A percentile compares a stretch with the other conserved stretches of the same genome.
phyloP scores from a whole-genome alignment of 441 rosid genomes.

The Corymbia citriodora region DNA sequence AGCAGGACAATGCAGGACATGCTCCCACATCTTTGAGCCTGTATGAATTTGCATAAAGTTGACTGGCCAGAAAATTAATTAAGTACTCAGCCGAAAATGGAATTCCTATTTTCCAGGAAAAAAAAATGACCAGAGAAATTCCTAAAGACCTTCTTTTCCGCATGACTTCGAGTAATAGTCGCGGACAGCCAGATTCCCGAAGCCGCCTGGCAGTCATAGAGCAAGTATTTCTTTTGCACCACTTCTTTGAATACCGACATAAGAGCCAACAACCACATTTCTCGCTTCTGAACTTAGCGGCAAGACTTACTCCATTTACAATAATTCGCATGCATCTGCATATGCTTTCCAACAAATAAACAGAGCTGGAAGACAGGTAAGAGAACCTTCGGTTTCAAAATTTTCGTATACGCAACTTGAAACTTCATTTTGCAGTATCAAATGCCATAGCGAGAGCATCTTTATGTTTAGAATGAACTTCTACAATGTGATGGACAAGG shows the following conservation, averaged over 20 bases:
- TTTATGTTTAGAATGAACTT: neutral
- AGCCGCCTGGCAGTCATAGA: neutral
- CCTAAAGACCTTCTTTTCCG: neutral
- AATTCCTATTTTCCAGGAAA: neutral
- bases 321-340: neutral
- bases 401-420: neutral
- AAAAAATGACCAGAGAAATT: neutral
- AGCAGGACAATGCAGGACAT: neutral
- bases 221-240: neutral
- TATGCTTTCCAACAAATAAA: neutral
- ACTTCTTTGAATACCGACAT: neutral
- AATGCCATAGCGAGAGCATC: neutral
- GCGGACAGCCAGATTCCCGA: neutral
- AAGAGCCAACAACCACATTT: neutral
- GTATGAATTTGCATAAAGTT: neutral
- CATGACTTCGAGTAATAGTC: neutral
- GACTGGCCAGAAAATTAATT: neutral
- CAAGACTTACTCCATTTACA: neutral
- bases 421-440: neutral
- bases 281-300: neutral
- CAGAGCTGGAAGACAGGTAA: neutral
- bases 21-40: neutral
- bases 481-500: neutral
- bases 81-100: neutral
- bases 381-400: neutral